Base-by-base conservation (phyloP, 306 rosid species). In the Cotoneaster glaucophyllus region DNA sequence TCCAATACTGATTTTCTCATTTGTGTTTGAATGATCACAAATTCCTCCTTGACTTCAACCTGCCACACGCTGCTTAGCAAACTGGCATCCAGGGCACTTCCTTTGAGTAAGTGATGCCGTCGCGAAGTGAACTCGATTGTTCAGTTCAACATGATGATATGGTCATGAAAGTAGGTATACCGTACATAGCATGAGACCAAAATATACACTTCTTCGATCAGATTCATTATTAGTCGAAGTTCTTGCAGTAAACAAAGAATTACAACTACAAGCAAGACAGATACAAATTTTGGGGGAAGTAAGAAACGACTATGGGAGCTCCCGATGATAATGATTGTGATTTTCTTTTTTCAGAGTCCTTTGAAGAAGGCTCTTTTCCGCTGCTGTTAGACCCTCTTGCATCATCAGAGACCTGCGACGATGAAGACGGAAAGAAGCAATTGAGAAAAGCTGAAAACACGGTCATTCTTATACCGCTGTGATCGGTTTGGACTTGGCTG, bases 261-360 rank as follows among this genome's bases (percentile, higher is more conserved):
- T 18, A 53, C 22, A 5, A 8, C 21, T 52, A 73, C 50, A 52
- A 14, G 41, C 76, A 56, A 66, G 76, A 77, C 31, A 70, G 14
- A 19, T 14, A 14, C 29, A 71, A 70, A 25, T 77, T 77, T 3
- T 59, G 37, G 29, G 81, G 64, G 29, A 77, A 77, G 70, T 61
- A 7, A 52, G 76, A 48, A 8, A 77, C 70, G 8, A 77, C 37
- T 25, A 70, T 29, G 21, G 76, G 76, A 61, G 76, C 81, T 61
- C 21, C 56, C 4, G 64, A 58, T 14, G 61, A 69, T 4, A 70
- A 41, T 19, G 74, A 70, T 70, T 29, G 53, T 6, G 45, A 21
- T 15, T 62, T 61, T 22, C 37, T 18, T 25, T 70, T 78, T 10
- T 34, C 8, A 31, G 44, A 28, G 5, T 61, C 39, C 26, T 45